A percentile compares a stretch with the other conserved stretches of the same genome.
Conservation (phyloP, 225 moss, liverwort and hornwort genomes). For the Anthoceros angustus region DNA sequence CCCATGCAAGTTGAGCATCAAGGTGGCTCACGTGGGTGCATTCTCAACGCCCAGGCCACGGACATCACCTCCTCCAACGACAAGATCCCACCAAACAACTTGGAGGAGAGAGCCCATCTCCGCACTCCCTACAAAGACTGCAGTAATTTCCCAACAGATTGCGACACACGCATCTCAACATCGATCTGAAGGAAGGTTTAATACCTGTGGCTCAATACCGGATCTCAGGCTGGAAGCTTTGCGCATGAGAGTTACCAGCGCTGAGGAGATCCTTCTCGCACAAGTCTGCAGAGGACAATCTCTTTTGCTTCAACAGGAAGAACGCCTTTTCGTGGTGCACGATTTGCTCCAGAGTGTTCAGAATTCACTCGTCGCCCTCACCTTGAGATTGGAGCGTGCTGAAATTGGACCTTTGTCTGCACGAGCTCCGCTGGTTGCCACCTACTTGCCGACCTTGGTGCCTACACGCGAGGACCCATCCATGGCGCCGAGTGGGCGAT, state of each 20-base stretch:
- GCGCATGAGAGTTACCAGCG: neutral
- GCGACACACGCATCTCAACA: too few relatives aligned
- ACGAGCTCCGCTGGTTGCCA: neutral
- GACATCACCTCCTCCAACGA: too few relatives aligned
- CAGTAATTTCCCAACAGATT: too few relatives aligned
- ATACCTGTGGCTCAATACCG: neutral
- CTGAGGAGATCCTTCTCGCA: neutral
- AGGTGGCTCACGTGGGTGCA: too few relatives aligned
- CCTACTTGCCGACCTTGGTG: neutral
- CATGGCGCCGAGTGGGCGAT: neutral
- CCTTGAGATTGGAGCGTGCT: neutral
- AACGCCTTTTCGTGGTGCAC: neutral
- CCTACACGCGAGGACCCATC: neutral
- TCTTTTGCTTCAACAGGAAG: neutral
- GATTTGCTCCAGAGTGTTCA: neutral
- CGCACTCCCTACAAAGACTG: too few relatives aligned
- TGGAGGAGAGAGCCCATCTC: too few relatives aligned
- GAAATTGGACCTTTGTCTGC: neutral
- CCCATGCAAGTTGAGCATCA: too few relatives aligned
- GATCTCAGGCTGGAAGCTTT: neutral
- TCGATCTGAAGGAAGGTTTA: neutral
- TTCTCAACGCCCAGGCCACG: too few relatives aligned
- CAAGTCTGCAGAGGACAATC: neutral
- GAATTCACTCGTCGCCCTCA: neutral
- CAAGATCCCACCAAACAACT: too few relatives aligned